Base-by-base conservation (phyloP, 352 stramenopile genomes). In the Phytophthora sojae region DNA sequence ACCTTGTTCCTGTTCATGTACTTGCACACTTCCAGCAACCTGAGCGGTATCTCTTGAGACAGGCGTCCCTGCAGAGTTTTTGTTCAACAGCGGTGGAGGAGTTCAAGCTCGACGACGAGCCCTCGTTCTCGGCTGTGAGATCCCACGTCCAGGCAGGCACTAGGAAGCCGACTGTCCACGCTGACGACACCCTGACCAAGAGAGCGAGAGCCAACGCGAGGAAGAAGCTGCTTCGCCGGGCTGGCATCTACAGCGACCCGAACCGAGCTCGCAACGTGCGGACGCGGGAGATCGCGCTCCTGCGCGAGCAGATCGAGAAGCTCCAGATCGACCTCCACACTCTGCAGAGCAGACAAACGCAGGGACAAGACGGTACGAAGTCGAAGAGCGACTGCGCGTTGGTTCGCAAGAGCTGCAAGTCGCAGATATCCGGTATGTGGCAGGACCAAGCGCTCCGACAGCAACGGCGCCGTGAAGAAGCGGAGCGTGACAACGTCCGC, bases 401-500 rank as follows among this genome's bases (percentile, higher is more conserved):
- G 45, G 44, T 44, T 1, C 14, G 26, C 15, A 64, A 30, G 23
- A 15, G 45, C n/a, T 47, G 26, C 14, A 68, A 62, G 50, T 60
- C 60, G 11, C 51, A 67, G 52, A 30, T 65, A 11, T 62, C 67
- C 6, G 23, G 54, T 6, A 54, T 77, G 26, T 80, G 73, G 73
- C 58, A 54, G 32, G 64, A 76, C 4, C 65, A 76, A 47, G 67
- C 64, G 25, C 32, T 50, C 15, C 64, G 66, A 7, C 77, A 88
- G 52, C 70, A 67, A n/a, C 60, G 65, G 9, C 71, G 77, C 21
- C 71, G 69, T 2, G 62, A 80, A 52, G 62, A 71, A 30, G 51
- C 67, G 6, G 75, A 83, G 59, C 66, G 65, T 7, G 72, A 85
- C 39, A 84, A 88, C 49, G 61, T 75, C 21, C 62, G 69, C 23